Conservation (phyloP, 352 stramenopile genomes). For the Pythium volutum region DNA sequence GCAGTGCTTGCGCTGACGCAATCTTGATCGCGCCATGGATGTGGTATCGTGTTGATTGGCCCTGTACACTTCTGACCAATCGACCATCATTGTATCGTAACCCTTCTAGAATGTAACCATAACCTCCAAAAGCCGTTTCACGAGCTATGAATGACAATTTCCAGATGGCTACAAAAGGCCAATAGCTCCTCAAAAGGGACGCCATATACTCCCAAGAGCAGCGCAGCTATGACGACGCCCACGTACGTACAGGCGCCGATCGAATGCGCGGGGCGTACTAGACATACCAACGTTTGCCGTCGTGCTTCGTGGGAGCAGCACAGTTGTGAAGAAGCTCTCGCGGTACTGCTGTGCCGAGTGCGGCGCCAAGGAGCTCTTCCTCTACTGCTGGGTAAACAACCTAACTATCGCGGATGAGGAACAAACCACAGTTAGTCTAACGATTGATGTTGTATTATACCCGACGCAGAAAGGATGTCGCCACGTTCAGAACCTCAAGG, state of each 20-base stretch:
- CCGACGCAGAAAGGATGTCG: constrained; percentile 61
- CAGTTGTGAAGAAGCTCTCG: constrained; percentile 38
- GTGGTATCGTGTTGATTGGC: background rate
- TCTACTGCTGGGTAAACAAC: constrained; percentile 58
- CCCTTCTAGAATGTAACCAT: background rate
- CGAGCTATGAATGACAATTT: constrained; percentile 17
- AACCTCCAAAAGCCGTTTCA: background rate
- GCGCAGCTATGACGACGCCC: background rate
- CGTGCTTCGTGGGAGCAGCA: background rate
- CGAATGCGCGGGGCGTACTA: no score
- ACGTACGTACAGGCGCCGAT: no score
- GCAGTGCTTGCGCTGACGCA: background rate
- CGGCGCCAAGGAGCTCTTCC: constrained; percentile 54
- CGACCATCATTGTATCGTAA: background rate
- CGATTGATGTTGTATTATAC: background rate
- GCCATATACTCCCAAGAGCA: no score
- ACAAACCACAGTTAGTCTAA: background rate
- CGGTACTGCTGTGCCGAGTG: constrained; percentile 57
- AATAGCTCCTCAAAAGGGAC: no score
- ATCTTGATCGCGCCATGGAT: background rate
- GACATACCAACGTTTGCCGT: background rate
- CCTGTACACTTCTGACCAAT: background rate
- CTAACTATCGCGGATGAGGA: background rate
- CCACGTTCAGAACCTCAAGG: constrained; percentile 66
- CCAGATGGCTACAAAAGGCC: constrained; percentile 10